Base-by-base conservation (phyloP, 176 grass and related monocot species). In the Stipa capillata region DNA sequence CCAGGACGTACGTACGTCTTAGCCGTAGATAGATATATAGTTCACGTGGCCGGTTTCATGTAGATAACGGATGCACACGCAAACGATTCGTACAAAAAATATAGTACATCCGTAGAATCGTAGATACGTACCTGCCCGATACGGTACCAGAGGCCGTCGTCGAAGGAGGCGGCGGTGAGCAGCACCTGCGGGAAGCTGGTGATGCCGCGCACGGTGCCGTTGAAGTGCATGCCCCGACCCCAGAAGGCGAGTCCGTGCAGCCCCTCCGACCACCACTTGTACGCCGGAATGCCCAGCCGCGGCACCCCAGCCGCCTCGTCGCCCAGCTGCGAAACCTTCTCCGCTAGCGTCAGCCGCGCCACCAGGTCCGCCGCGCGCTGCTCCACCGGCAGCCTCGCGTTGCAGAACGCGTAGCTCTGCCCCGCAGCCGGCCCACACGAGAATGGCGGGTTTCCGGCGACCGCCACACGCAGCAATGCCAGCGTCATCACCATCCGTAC, bases 101-200 rank as follows among this genome's bases (percentile, higher is more conserved):
- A n/a, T 27, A 27, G 23, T 18, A 17, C 18, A 48, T 16, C 45
- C n/a, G n/a, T n/a, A n/a, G n/a, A n/a, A n/a, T n/a, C n/a, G n/a
- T n/a, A 35, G 16, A 6, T 33, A 28, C 32, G 3, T 77, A 97
- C 94, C 94, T 89, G 75, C 14, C 89, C 91, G 63, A 97, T 91
- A 40, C 73, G 77, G 77, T 86, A 74, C 84, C 89, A 97, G 9
- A 97, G 86, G 2, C 49, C 20, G 13, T 87, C 65, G 77, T 97
- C 86, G 82, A 97, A 97, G 27, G 94, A 21, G 25, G 94, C 91
- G 47, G 86, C 87, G 1, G 91, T 87, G 78, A 91, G 79, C 16
- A 97, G 90, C 43, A 97, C 91, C 59, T 86, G 84, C 4, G 91
- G 94, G 77, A 97, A 97, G 84, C 91, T 94, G 44, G 94, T 97